Evolutionary conservation across 768 basidiomycete species (phyloP), one percentile per base, ranked within the genome.

Genomic region (Boletus insuetus): DNA sequence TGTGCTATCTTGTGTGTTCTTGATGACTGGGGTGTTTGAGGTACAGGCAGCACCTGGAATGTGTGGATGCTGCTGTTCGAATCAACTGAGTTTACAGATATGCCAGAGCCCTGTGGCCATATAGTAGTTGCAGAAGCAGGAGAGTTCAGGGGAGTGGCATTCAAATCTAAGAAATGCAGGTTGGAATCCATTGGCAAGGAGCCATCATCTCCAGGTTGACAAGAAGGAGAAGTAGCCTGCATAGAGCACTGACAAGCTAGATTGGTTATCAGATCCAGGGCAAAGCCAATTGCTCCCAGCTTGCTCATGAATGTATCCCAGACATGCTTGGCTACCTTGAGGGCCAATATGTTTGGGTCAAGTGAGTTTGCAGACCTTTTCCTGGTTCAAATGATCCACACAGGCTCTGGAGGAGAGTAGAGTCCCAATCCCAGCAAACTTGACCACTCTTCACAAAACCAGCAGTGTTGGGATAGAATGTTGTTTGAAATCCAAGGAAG

Each of bases 351-450:
- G 5, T 11, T 17, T 2, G 22, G 19, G 34, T 51, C 49, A 1
- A 46, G 16, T 5, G 20, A 6, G 4, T 20, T n/a, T 13, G 37
- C 9, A 3, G 45, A 12, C 19, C 45, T 35, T 11, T 32, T 49
- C 3, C 35, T 46, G 0, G n/a, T 47, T 19, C 14, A n/a, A 37
- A 42, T 9, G 24, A 20, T 12, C 3, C 39, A 34, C 0, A 59
- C 39, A 20, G 58, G 55, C 6, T 53, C 51, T 6, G 46, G 58
- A 14, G 29, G 19, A 0, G 34, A 34, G 4, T 53, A 11, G 1
- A 47, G 58, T 1, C 55, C 55, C 29, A 53, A 3, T 1, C 55
- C 58, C 5, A 57, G 55, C 7, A 59, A 19, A 12, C 51, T 59
- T 0, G 47, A 49, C 51, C 55, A 59, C 24, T 53, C 43, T 8